A percentile compares a stretch with the other conserved stretches of the same genome.
phyloP scores from a whole-genome alignment of 495 filamentous ascomycete genomes.

The Zalerion maritima region DNA sequence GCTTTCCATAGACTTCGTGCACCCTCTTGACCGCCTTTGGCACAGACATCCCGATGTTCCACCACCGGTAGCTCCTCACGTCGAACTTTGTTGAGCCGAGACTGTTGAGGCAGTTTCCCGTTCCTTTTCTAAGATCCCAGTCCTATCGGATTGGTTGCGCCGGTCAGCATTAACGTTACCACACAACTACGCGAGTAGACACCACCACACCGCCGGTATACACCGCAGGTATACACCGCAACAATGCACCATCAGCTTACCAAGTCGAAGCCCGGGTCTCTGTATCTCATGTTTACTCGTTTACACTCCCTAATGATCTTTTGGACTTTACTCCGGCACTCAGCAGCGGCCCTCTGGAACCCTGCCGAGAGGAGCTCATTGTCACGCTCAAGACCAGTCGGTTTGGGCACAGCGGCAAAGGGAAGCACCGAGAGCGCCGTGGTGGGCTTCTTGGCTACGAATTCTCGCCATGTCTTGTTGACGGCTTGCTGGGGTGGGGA shows the following conservation, averaged over 20 bases:
- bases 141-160: constrained; percentile 17
- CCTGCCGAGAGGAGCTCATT: constrained; percentile 38
- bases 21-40: constrained; percentile 57
- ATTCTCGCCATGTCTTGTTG: constrained; percentile 69
- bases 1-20: constrained; percentile 78
- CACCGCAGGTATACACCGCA: constrained; percentile 2
- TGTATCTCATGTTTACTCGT: constrained; percentile 78
- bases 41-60: constrained; percentile 24
- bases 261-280: constrained; percentile 76
- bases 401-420: constrained; percentile 32
- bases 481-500: constrained; percentile 61
- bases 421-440: constrained; percentile 33
- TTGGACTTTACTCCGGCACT: constrained; percentile 65
- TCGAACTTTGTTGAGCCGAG: constrained; percentile 30
- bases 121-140: constrained; percentile 35
- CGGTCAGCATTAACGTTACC: constrained; percentile 12
- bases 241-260: constrained; percentile 28
- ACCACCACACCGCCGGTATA: constrained; percentile 5
- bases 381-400: constrained; percentile 27
- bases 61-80: constrained; percentile 17
- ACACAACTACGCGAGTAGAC: no score
- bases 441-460: constrained; percentile 45
- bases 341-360: constrained; percentile 59
- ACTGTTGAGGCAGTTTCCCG: constrained; percentile 31
- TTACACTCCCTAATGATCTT: constrained; percentile 78